A percentile compares a stretch with the other conserved stretches of the same genome.
These are phyloP conservation scores for Penicillium coffeae DNA, from an alignment of 495 filamentous ascomycete species.

Conservation along the genomic window DNA sequence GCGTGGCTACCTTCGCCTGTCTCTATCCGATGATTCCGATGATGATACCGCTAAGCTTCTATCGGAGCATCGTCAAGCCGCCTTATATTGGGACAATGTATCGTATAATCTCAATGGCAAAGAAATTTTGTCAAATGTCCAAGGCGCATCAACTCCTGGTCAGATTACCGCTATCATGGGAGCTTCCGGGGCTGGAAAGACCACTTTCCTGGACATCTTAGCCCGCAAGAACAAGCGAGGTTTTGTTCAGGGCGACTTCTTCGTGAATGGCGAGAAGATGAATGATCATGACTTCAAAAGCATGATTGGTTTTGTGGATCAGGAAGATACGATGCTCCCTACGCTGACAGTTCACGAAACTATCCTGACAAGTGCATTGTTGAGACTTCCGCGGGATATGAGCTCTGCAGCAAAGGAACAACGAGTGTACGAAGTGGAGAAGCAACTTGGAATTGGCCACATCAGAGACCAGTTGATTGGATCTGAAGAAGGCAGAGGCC, in stretches of 20 bases:
- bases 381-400: constrained; percentile 90
- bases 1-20: constrained; percentile 67
- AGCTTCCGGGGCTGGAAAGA: constrained; percentile 95
- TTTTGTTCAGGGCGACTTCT: constrained; percentile 73
- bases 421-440: constrained; percentile 86
- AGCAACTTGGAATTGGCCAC: constrained; percentile 85
- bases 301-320: constrained; percentile 94
- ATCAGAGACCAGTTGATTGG: constrained; percentile 94
- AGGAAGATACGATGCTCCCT: constrained; percentile 96
- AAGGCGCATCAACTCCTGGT: constrained; percentile 80
- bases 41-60: constrained; percentile 83
- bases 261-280: constrained; percentile 89
- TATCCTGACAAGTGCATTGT: constrained; percentile 87
- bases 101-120: constrained; percentile 84
- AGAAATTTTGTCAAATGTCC: constrained; percentile 75
- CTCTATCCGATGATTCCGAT: constrained; percentile 80
- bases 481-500: constrained; percentile 92
- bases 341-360: constrained; percentile 98
- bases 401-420: constrained; percentile 78
- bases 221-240: constrained; percentile 97
- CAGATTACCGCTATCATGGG: constrained; percentile 98
- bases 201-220: constrained; percentile 93
- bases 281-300: constrained; percentile 80
- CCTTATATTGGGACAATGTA: constrained; percentile 84
- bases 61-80: constrained; percentile 84